phyloP scores from a whole-genome alignment of 148 eudicot species.

The Rhododendron mucronatum region DNA sequence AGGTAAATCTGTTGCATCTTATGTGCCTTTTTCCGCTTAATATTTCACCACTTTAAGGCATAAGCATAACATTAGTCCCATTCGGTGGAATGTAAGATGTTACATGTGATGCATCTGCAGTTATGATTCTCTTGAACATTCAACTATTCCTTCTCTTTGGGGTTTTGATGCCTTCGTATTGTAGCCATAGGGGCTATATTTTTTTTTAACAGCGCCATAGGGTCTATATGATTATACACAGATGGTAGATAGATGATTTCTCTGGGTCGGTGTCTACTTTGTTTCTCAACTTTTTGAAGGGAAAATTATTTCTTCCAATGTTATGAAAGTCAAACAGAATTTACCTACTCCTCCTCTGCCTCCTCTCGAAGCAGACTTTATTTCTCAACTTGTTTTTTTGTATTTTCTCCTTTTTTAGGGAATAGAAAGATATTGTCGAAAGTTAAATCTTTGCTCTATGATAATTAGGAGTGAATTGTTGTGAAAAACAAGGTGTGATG shows the following conservation, averaged over 20 bases:
- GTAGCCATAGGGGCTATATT: background rate
- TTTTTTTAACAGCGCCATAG: too few relatives aligned
- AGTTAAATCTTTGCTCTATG: background rate
- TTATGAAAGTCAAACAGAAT: background rate
- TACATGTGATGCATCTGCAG: background rate
- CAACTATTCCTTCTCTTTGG: background rate
- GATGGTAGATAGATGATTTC: background rate
- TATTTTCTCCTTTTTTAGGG: too few relatives aligned
- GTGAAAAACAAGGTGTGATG: background rate
- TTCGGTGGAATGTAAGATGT: background rate
- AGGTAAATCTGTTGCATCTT: conserved; percentile 40
- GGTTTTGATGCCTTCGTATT: background rate
- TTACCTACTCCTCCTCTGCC: background rate
- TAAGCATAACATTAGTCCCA: background rate
- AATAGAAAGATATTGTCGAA: background rate
- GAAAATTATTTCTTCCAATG: background rate
- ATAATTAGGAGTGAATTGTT: background rate
- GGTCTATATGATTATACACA: background rate
- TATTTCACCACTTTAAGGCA: background rate
- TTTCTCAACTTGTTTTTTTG: background rate
- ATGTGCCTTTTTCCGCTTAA: background rate
- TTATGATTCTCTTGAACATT: background rate
- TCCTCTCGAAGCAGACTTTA: background rate
- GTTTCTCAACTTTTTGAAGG: background rate
- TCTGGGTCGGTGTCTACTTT: too few relatives aligned